A percentile compares a stretch with the other conserved stretches of the same genome.
Conservation (phyloP, 306 rosid species). For the Quillaja saponaria region DNA sequence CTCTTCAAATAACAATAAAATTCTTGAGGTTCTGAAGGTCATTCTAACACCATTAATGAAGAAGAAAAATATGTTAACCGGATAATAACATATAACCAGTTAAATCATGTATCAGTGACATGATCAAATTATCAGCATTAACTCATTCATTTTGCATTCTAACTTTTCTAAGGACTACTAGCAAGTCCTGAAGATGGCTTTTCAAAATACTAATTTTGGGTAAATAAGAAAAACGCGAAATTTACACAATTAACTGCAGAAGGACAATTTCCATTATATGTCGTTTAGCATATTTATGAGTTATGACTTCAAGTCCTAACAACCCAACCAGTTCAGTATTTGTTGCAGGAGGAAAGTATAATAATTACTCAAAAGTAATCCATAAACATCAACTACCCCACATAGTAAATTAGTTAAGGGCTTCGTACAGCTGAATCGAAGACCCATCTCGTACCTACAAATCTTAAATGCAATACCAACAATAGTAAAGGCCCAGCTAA, state of each 20-base stretch:
- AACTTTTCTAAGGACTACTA: too few relatives aligned
- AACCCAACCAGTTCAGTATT: neutral
- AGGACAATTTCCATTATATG: too few relatives aligned
- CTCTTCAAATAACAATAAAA: conserved; percentile 7
- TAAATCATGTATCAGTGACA: too few relatives aligned
- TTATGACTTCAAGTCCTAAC: neutral
- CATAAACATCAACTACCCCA: neutral
- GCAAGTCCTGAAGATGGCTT: too few relatives aligned
- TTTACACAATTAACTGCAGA: too few relatives aligned
- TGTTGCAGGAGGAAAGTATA: neutral
- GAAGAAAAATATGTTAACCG: too few relatives aligned
- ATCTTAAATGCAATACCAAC: neutral
- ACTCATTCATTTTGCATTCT: too few relatives aligned
- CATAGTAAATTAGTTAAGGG: too few relatives aligned
- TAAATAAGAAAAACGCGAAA: too few relatives aligned
- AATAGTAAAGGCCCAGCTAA: neutral
- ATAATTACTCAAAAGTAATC: neutral
- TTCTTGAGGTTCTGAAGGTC: conserved; percentile 1
- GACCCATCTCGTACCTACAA: neutral
- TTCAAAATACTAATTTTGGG: too few relatives aligned
- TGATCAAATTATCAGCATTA: too few relatives aligned
- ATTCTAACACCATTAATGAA: conserved; percentile 3
- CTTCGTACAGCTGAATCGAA: neutral
- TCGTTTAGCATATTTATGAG: neutral
- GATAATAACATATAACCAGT: too few relatives aligned